Evolutionary conservation across 2,329 filamentous ascomycete genomes (phyloP).

Genomic region (Cordyceps tenuipes): DNA sequence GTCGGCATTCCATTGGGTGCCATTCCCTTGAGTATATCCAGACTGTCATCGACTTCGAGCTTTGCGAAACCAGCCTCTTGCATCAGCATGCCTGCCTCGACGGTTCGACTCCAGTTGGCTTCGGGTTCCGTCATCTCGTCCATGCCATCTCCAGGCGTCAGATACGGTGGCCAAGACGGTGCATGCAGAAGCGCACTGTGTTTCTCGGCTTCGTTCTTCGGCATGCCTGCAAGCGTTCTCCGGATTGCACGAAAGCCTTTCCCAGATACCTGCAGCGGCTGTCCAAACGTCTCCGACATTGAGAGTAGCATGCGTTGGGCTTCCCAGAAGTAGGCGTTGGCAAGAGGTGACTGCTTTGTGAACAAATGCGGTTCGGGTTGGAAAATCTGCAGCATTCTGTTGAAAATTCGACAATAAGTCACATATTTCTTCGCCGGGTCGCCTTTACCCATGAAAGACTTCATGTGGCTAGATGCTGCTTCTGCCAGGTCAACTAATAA

Average conservation of each 20-base stretch:
- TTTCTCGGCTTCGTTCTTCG: conserved; percentile 43
- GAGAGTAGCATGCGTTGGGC: conserved; percentile 47
- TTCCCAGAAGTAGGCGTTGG: conserved; percentile 39
- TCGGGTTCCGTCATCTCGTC: conserved; percentile 45
- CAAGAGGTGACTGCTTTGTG: conserved; percentile 18
- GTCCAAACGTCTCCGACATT: conserved; percentile 39
- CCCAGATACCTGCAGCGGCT: conserved; percentile 42
- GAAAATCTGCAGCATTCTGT: conserved; percentile 21
- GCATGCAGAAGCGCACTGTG: conserved; percentile 39
- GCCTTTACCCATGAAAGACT: conserved; percentile 13
- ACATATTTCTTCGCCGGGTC: conserved; percentile 18
- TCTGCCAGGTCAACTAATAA: conserved; percentile 24
- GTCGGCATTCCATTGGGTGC: conserved; percentile 44
- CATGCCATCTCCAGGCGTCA: conserved; percentile 47
- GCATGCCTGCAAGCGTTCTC: conserved; percentile 42
- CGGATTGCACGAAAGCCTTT: conserved; percentile 47
- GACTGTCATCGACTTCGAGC: conserved; percentile 36
- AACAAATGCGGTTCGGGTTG: conserved; percentile 19
- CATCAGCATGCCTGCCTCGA: conserved; percentile 45
- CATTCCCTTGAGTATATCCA: conserved; percentile 46
- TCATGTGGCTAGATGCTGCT: conserved; percentile 21
- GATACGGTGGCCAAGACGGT: conserved; percentile 53
- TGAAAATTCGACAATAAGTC: conserved; percentile 25
- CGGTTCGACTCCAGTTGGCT: conserved; percentile 45
- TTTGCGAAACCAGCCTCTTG: conserved; percentile 48